A percentile compares a stretch with the other conserved stretches of the same genome.
These are phyloP conservation scores for Vicia sativa DNA, from an alignment of 306 rosid species.

Conservation along the genomic window DNA sequence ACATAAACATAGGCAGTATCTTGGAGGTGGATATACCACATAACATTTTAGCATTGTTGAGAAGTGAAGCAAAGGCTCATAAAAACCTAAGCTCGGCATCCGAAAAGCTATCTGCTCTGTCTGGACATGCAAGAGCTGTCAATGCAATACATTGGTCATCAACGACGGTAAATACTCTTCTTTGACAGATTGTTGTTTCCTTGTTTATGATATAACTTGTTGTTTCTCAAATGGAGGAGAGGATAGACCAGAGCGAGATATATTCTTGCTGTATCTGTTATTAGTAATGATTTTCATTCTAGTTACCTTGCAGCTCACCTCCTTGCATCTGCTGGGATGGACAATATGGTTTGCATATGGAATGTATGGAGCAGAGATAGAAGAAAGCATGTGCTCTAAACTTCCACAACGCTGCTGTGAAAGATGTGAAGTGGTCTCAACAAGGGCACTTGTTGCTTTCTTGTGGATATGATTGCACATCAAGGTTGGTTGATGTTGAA, in stretches of 20 bases:
- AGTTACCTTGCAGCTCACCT: constrained; percentile 89
- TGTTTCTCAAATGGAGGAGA: neutral
- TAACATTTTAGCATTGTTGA: constrained; percentile 58
- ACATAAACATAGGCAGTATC: constrained; percentile 60
- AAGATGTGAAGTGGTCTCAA: constrained; percentile 81
- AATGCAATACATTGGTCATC: constrained; percentile 85
- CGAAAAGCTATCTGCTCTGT: constrained; percentile 55
- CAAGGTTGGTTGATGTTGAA: constrained; percentile 83
- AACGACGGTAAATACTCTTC: constrained; percentile 55
- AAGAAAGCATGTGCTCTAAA: constrained; percentile 61
- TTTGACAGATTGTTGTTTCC: constrained; percentile 19
- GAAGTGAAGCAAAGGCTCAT: constrained; percentile 48
- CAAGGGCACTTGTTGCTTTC: constrained; percentile 73
- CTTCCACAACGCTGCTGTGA: constrained; percentile 75
- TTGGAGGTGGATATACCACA: constrained; percentile 56
- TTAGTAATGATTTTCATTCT: constrained; percentile 56
- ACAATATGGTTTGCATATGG: constrained; percentile 74
- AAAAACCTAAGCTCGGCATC: constrained; percentile 39
- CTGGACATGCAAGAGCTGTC: constrained; percentile 68
- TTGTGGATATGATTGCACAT: constrained; percentile 79
- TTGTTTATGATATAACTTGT: constrained; percentile 18
- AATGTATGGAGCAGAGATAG: constrained; percentile 81
- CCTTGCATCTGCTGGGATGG: constrained; percentile 98
- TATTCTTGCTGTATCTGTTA: constrained; percentile 38
- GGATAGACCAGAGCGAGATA: constrained; percentile 10